Evolutionary conservation across 371 early-diverging fungal species (phyloP).

Genomic region (Thermomucor indicae-seudaticae): DNA sequence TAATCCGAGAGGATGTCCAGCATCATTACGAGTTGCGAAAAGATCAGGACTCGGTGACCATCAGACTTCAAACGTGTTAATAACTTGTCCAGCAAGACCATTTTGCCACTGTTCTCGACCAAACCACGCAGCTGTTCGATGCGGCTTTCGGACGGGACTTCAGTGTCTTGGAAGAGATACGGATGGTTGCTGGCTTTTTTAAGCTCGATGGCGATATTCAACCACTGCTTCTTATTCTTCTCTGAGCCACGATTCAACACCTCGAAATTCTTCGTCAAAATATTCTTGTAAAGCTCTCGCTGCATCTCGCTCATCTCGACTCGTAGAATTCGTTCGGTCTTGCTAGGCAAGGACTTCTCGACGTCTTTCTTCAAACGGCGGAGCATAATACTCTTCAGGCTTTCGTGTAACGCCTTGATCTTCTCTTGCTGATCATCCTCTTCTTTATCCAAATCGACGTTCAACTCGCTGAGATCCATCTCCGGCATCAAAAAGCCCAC

Average conservation of each 20-base stretch:
- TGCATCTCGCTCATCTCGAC: slow-evolving; percentile 92
- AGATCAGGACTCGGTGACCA: slow-evolving; percentile 93
- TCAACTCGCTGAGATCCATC: slow-evolving; percentile 66
- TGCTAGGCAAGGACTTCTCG: slow-evolving; percentile 93
- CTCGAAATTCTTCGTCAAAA: slow-evolving; percentile 89
- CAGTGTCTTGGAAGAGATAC: slow-evolving; percentile 91
- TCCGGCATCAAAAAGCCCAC: slow-evolving; percentile 84
- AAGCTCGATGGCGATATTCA: slow-evolving; percentile 95
- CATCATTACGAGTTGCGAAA: slow-evolving; percentile 95
- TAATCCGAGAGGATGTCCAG: slow-evolving; percentile 95
- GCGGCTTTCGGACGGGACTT: slow-evolving; percentile 57
- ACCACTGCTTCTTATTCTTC: slow-evolving; percentile 80
- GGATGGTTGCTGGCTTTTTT: slow-evolving; percentile 99
- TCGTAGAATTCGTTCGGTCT: slow-evolving; percentile 92
- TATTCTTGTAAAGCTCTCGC: slow-evolving; percentile 88
- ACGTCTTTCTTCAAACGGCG: slow-evolving; percentile 97
- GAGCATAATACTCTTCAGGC: slow-evolving; percentile 87
- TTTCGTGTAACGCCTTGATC: slow-evolving; percentile 81
- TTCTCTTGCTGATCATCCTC: slow-evolving; percentile 74
- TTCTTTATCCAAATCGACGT: slow-evolving; percentile 53
- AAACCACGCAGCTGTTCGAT: slow-evolving; percentile 78
- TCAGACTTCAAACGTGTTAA: slow-evolving; percentile 80
- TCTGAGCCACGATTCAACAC: slow-evolving; percentile 83
- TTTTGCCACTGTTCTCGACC: slow-evolving; percentile 89
- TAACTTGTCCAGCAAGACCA: slow-evolving; percentile 93